A percentile compares a stretch with the other conserved stretches of the same genome.
phyloP scores from a whole-genome alignment of 2,329 filamentous ascomycete species.

The Remersonia thermophila region DNA sequence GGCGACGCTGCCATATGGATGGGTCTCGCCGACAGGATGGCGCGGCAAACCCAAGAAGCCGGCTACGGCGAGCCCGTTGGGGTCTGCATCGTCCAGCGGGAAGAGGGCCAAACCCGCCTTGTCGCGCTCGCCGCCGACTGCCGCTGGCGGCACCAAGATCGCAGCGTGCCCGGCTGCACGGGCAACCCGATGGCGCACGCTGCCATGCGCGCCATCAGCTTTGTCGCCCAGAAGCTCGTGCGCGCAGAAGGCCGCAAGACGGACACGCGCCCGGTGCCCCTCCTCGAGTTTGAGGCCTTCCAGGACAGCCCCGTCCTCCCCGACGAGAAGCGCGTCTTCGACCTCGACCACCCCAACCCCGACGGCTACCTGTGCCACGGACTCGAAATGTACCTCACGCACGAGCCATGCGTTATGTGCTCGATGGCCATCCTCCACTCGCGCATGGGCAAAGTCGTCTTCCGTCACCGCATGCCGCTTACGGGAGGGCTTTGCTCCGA shows the following conservation, averaged over 20 bases:
- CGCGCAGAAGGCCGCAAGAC: constrained; percentile 36
- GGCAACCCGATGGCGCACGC: constrained; percentile 71
- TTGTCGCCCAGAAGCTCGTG: constrained; percentile 60
- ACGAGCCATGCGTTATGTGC: constrained; percentile 94
- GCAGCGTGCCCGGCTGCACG: constrained; percentile 23
- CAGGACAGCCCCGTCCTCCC: constrained; percentile 56
- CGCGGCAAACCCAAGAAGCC: constrained; percentile 41
- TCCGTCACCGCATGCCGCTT: constrained; percentile 63
- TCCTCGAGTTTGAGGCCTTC: constrained; percentile 49
- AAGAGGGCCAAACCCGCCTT: constrained; percentile 38
- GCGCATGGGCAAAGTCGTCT: constrained; percentile 75
- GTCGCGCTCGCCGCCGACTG: constrained; percentile 68
- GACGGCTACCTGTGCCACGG: constrained; percentile 91
- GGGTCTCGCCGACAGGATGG: constrained; percentile 53
- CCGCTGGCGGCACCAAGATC: constrained; percentile 36
- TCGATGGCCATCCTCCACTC: constrained; percentile 94
- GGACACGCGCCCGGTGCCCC: constrained; percentile 20
- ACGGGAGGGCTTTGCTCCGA: constrained; percentile 79
- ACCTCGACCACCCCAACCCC: constrained; percentile 50
- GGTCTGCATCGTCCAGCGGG: constrained; percentile 61
- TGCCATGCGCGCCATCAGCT: constrained; percentile 66
- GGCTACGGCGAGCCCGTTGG: constrained; percentile 59
- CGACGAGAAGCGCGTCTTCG: constrained; percentile 51
- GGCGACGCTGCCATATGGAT: constrained; percentile 54
- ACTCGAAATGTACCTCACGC: constrained; percentile 84